Evolutionary conservation across 179 eudicot genomes (phyloP), one percentile per base, ranked within the genome.

Genomic region (Patellifolia procumbens): DNA sequence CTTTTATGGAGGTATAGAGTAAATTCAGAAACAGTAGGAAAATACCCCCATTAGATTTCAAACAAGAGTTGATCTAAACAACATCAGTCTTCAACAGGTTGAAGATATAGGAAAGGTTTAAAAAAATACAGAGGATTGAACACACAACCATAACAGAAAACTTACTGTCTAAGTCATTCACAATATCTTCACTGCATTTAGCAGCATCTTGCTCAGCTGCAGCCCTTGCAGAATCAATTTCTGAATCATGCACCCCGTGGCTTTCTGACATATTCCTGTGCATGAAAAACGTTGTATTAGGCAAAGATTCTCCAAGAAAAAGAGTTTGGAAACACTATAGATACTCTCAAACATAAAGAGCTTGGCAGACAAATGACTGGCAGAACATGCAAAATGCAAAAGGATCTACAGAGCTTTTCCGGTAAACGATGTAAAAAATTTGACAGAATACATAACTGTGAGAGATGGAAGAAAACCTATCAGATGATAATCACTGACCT

Each of bases 241-340:
- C 97, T 39, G 83, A 74, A 80, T 77, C 90, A 82, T 90, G 94
- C 79, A 88, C 92, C 53, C 80, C 96, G 80, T 88, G 91, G 76
- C 79, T 78, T 69, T 89, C 88, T n/a, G 67, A 71, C 61, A 83
- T 65, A 79, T 82, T 83, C 87, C 99, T 96, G 60, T 51, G 80
- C 79, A 68, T 17, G 0, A 72, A 35, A 26, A 37, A 58, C 3
- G n/a, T 12, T 31, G 67, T 20, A 39, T 32, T n/a, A 49, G 68
- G 35, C 24, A 68, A 45, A 29, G 20, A 61, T 29, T 64, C 61
- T 16, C 39, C 9, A 3, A 55, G 16, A 3, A 62, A 61, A 42
- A 46, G 60, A 58, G 28, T 13, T 26, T 22, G 53, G 0, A 8
- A 20, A 51, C 56, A 20, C 7, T 8, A 70, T 42, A 32, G 20